Base-by-base conservation (phyloP, 208 protist species). In the Trypanosomatidae sp. region DNA sequence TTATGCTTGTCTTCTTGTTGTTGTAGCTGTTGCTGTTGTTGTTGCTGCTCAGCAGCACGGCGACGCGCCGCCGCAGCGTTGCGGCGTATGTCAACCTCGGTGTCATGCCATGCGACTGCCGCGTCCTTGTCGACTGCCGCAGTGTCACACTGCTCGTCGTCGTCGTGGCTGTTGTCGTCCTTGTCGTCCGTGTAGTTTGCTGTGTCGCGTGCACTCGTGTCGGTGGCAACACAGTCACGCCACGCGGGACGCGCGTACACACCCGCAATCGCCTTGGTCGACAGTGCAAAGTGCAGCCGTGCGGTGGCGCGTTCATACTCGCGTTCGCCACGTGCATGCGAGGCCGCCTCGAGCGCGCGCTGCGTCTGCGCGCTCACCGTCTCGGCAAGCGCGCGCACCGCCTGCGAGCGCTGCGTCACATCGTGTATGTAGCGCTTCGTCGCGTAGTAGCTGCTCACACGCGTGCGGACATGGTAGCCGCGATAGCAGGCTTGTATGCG, bases 401-500 rank as follows among this genome's bases (percentile, higher is more conserved):
- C 39, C 4, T 59, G 52, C n/a, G 57, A 57, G 2, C 52, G 40
- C 8, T 53, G n/a, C 18, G 55, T 47, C 39, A 79, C 74, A 1
- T 32, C 20, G 11, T 59, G 23, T 32, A 88, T 57, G 47, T 84
- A 88, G 4, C 27, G 30, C 40, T 73, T 68, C 28, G 63, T 54
- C 0, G 71, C 79, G 46, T 88, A 88, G 48, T 73, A 88, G 61
- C 81, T 67, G 16, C 64, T 48, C 1, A 39, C 33, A 20, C 63
- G 60, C 20, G 58, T 61, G 33, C 78, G 68, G 21, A 62, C 62
- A 21, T 56, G 35, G 43, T 70, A 74, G 8, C 78, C 73, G 23
- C 78, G 65, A 47, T 65, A 88, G 23, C 56, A 64, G 4, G 78
- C 59, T 56, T 88, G 78, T 42, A 88, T 88, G 28, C 58, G 48